phyloP scores from a whole-genome alignment of 495 filamentous ascomycete species.

The Sordaria brevicollis region DNA sequence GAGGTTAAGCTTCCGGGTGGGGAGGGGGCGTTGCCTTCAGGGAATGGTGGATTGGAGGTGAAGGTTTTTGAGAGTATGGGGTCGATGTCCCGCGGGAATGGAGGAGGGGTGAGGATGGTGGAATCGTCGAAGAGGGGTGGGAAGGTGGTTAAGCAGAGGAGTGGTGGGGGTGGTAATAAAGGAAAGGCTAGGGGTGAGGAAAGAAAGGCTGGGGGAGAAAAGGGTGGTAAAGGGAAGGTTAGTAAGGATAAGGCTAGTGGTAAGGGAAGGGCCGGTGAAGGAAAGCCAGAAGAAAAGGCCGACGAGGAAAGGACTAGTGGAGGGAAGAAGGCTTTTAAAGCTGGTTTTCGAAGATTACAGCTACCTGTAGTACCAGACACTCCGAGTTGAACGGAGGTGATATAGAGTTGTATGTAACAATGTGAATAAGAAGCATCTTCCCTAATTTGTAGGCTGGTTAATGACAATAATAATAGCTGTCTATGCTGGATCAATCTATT shows the following conservation, averaged over 20 bases:
- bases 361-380: too few species aligned
- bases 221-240: not conserved
- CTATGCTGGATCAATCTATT: not conserved
- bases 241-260: not conserved
- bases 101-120: not conserved
- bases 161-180: conserved; percentile 6
- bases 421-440: too few species aligned
- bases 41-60: not conserved
- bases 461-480: not conserved
- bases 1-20: not conserved
- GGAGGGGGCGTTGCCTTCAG: not conserved
- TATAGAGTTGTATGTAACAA: too few species aligned
- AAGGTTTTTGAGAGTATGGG: not conserved
- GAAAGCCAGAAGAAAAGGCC: not conserved
- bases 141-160: conserved; percentile 2
- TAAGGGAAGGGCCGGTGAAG: not conserved
- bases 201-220: conserved; percentile 4
- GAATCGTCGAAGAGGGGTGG: not conserved
- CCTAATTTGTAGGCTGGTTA: not conserved
- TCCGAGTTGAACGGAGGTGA: too few species aligned
- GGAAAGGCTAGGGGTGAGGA: not conserved
- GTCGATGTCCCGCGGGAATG: too few species aligned
- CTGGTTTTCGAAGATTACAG: too few species aligned
- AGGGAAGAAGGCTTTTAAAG: too few species aligned
- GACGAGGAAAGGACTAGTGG: not conserved